Evolutionary conservation across 163 green algal species (phyloP).

Genomic region (Smithsoniella earleae): DNA sequence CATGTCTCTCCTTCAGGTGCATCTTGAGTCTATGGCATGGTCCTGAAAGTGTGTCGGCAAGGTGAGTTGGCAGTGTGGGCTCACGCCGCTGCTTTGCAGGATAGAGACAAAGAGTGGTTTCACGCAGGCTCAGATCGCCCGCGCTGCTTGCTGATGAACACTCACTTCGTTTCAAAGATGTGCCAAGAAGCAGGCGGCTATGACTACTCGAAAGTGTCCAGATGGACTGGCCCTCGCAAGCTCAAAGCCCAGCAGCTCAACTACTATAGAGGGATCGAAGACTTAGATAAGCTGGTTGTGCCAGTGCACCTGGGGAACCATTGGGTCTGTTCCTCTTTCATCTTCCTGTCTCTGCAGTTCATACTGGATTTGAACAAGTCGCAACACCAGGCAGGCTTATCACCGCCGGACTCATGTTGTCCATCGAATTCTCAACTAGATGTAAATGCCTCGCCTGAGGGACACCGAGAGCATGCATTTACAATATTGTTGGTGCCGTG

Average conservation of each 20-base stretch:
- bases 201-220: background rate
- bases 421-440: no score
- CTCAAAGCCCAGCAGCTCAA: background rate
- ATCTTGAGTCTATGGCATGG: no score
- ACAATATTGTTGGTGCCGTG: conserved; percentile 7
- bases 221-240: conserved; percentile 1
- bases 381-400: no score
- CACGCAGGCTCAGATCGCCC: background rate
- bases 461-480: background rate
- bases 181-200: conserved; percentile 19
- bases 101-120: conserved; percentile 21
- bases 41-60: no score
- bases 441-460: no score
- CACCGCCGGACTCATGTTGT: no score
- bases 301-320: conserved; percentile 26
- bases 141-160: conserved; percentile 13
- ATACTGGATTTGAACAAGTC: no score
- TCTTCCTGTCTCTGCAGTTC: background rate
- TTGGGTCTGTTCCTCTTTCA: background rate
- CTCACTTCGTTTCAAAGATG: conserved; percentile 19
- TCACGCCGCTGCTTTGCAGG: no score
- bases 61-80: no score
- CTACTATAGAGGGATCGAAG: conserved; percentile 21
- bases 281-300: conserved; percentile 21
- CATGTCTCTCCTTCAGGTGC: conserved; percentile 28